A percentile compares a stretch with the other conserved stretches of the same genome.
These are phyloP conservation scores for Euphorbia lathyris DNA, from an alignment of 345 rosid genomes.

Conservation along the genomic window DNA sequence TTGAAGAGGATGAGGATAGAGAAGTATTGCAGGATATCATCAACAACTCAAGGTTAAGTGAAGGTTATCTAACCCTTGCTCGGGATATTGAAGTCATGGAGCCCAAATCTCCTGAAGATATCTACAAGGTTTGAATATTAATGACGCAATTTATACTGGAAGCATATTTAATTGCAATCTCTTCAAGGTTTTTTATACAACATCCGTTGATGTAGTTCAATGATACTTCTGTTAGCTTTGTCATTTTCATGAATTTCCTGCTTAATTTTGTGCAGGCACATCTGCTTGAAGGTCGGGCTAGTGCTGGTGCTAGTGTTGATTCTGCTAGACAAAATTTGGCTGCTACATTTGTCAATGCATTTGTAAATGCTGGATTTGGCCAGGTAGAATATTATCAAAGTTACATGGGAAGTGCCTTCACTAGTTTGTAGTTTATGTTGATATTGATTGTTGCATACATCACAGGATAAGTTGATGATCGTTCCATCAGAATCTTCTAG, in stretches of 20 bases:
- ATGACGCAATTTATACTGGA: background rate
- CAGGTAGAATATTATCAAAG: slow-evolving; percentile 49
- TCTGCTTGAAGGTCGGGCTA: slow-evolving; percentile 87
- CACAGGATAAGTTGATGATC: slow-evolving; percentile 92
- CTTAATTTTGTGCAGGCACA: slow-evolving; percentile 54
- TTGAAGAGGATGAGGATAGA: slow-evolving; percentile 58
- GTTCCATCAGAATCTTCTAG: slow-evolving; percentile 65
- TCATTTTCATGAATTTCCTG: slow-evolving; percentile 15
- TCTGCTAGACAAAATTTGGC: slow-evolving; percentile 94
- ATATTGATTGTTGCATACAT: slow-evolving; percentile 10
- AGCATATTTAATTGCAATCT: background rate
- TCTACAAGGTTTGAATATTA: slow-evolving; percentile 68
- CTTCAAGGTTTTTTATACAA: background rate
- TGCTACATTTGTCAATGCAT: slow-evolving; percentile 94
- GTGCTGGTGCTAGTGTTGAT: slow-evolving; percentile 74
- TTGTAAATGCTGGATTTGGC: slow-evolving; percentile 96
- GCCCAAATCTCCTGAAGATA: slow-evolving; percentile 91
- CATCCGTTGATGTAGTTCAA: background rate
- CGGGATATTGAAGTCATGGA: slow-evolving; percentile 99
- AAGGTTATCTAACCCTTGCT: slow-evolving; percentile 92
- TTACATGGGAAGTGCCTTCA: slow-evolving; percentile 8
- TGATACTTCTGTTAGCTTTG: background rate
- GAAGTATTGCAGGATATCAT: slow-evolving; percentile 72
- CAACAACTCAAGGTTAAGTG: slow-evolving; percentile 72
- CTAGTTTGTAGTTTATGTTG: slow-evolving; percentile 8